Evolutionary conservation across 192 early-diverging fungal species (phyloP).

Genomic region (Rhizophagus prolifer): DNA sequence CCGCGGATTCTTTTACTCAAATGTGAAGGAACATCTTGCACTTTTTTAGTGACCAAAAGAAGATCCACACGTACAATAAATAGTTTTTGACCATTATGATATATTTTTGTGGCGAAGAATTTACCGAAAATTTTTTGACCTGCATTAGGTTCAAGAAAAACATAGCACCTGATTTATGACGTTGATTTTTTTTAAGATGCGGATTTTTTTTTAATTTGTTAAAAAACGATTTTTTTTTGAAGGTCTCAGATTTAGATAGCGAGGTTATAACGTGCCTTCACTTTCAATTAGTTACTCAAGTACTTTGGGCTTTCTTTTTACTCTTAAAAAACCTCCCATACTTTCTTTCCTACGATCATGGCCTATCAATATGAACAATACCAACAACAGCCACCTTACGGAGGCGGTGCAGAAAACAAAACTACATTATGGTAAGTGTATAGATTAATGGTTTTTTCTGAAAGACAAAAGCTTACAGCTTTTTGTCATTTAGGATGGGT

Average conservation of each 20-base stretch:
- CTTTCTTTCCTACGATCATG: slow-evolving; percentile 10
- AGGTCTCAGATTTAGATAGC: background rate
- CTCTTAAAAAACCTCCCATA: background rate
- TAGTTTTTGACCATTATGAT: no score
- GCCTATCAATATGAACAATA: slow-evolving; percentile 33
- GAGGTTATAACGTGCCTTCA: background rate
- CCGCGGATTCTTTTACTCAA: no score
- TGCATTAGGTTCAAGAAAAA: no score
- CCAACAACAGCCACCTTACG: slow-evolving; percentile 27
- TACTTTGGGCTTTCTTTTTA: background rate
- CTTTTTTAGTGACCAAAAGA: no score
- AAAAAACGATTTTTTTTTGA: background rate
- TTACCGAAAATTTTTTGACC: no score
- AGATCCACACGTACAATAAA: no score
- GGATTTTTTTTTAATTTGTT: background rate
- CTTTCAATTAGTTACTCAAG: background rate
- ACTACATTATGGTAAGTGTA: slow-evolving; percentile 30
- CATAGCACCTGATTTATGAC: no score
- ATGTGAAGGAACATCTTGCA: no score
- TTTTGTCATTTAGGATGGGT: slow-evolving; percentile 71
- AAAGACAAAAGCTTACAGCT: background rate
- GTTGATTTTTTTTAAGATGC: background rate
- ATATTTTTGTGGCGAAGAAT: no score
- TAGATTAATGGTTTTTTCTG: background rate
- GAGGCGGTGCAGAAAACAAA: slow-evolving; percentile 26